phyloP scores from a whole-genome alignment of 306 rosid genomes.

The Fragaria vesca region DNA sequence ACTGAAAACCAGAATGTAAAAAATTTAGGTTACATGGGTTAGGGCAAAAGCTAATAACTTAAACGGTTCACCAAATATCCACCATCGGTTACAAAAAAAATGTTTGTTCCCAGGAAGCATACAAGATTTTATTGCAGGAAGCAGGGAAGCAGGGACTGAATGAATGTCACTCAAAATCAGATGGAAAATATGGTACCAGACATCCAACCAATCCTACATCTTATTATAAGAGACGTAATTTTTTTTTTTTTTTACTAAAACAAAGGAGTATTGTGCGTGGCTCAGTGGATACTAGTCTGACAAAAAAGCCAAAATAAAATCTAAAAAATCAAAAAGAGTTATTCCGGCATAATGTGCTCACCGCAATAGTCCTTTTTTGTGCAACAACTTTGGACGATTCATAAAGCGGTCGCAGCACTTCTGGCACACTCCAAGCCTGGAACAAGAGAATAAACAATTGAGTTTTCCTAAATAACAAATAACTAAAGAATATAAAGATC shows the following conservation, averaged over 20 bases:
- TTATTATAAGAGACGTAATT: not conserved
- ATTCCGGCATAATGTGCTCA: slow-evolving; percentile 33
- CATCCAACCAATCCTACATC: not conserved
- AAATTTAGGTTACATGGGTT: not conserved
- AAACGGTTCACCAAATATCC: not conserved
- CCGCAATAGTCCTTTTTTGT: slow-evolving; percentile 92
- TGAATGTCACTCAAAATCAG: not conserved
- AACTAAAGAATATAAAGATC: not conserved
- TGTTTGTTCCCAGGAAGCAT: not conserved
- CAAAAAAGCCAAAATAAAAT: not conserved
- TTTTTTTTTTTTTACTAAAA: not conserved
- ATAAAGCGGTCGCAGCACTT: slow-evolving; percentile 91
- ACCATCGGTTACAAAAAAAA: not conserved
- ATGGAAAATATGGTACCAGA: not conserved
- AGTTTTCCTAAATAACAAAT: not conserved
- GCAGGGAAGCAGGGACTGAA: too few relatives aligned
- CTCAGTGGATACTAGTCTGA: not conserved
- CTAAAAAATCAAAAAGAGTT: not conserved
- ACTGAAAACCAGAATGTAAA: slow-evolving; percentile 5
- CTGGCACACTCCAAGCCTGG: slow-evolving; percentile 98
- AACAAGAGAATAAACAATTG: slow-evolving; percentile 18
- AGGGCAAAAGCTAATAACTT: not conserved
- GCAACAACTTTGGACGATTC: slow-evolving; percentile 92
- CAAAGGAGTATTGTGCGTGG: not conserved
- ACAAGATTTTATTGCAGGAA: not conserved